Conservation (phyloP, 1,139 yeast genomes). For the Dujonia santamariae region DNA sequence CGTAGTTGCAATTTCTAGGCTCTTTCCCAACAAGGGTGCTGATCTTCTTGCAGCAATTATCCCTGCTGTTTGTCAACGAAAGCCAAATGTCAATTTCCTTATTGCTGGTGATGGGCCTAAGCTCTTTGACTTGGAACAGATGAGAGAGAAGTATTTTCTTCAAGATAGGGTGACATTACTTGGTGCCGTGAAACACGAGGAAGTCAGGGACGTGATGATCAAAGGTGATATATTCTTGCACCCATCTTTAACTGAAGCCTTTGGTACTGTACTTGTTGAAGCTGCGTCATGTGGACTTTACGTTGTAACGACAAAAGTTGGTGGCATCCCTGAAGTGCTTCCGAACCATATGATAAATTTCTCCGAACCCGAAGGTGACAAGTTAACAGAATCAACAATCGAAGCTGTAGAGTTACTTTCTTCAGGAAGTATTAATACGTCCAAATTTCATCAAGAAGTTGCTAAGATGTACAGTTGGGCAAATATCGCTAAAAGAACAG, state of each 20-base stretch:
- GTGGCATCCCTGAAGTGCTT: constrained; percentile 96
- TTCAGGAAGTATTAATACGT: constrained; percentile 62
- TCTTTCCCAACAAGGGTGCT: constrained; percentile 96
- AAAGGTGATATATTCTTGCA: constrained; percentile 92
- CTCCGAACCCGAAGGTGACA: constrained; percentile 80
- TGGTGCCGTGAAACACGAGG: constrained; percentile 89
- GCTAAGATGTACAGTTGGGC: constrained; percentile 89
- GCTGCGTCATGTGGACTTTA: constrained; percentile 96
- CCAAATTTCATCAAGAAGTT: constrained; percentile 74
- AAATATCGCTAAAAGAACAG: constrained; percentile 84
- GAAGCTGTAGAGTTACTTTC: constrained; percentile 61
- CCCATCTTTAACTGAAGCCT: constrained; percentile 94
- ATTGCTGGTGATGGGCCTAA: constrained; percentile 98
- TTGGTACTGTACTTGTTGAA: constrained; percentile 95
- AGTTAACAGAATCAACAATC: constrained; percentile 66
- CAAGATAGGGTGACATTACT: constrained; percentile 85
- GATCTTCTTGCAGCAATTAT: constrained; percentile 83
- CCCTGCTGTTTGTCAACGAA: constrained; percentile 71
- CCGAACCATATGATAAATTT: constrained; percentile 93
- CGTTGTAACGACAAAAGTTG: constrained; percentile 94
- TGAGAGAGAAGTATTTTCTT: constrained; percentile 81
- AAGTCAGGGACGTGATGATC: constrained; percentile 89
- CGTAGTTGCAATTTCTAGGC: constrained; percentile 84
- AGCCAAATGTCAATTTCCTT: constrained; percentile 68
- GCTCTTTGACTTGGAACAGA: constrained; percentile 88